Evolutionary conservation across 345 rosid species (phyloP).

Genomic region (Carallia brachiata): DNA sequence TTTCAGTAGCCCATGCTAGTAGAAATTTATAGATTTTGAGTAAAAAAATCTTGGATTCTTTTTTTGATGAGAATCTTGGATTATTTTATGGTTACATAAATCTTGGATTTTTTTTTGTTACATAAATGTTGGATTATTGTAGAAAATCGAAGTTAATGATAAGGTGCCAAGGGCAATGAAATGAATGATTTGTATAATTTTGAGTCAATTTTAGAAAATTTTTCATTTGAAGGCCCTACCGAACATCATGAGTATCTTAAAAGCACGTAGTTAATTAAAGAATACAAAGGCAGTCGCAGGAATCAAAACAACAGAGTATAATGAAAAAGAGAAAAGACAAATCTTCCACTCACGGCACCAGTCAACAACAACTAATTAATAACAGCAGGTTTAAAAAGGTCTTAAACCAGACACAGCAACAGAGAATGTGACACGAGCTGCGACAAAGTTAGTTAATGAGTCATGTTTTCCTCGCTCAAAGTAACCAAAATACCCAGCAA

Average conservation of each 20-base stretch:
- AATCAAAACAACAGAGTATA: background rate
- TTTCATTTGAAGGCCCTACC: too few relatives aligned
- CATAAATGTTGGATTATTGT: too few relatives aligned
- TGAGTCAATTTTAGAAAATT: too few relatives aligned
- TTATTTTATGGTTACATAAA: too few relatives aligned
- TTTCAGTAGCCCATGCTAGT: too few relatives aligned
- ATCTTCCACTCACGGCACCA: background rate
- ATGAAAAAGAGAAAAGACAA: background rate
- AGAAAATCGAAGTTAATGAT: too few relatives aligned
- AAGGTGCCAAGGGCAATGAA: too few relatives aligned
- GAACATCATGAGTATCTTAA: background rate
- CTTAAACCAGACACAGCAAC: constrained; percentile 5
- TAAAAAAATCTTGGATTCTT: too few relatives aligned
- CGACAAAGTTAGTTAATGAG: constrained; percentile 5
- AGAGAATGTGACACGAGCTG: background rate
- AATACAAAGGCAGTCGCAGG: background rate
- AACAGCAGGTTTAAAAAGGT: background rate
- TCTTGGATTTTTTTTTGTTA: too few relatives aligned
- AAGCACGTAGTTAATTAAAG: too few relatives aligned
- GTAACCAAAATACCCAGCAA: constrained; percentile 8
- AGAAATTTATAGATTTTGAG: too few relatives aligned
- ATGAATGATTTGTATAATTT: background rate
- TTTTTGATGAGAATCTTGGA: too few relatives aligned
- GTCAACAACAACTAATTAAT: background rate
- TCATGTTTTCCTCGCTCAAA: background rate